Base-by-base conservation (phyloP, 257 asterid species). In the Lycium barbarum region DNA sequence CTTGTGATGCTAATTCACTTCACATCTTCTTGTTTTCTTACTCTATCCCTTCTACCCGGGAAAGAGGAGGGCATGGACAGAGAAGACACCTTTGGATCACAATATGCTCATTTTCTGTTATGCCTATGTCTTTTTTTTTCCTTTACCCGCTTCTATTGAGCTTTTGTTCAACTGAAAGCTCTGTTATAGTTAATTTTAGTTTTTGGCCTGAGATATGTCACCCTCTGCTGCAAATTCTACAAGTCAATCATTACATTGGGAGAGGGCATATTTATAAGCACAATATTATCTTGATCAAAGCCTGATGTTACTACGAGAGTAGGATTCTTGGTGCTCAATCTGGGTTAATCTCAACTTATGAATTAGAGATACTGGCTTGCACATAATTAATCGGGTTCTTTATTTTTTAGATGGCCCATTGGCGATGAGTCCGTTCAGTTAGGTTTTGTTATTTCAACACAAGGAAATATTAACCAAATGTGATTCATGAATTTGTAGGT, bases 191-290 rank as follows among this genome's bases (percentile, higher is more conserved):
- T 14, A 13, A 55, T 55, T 54, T 54, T 54, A 2, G 12, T 53
- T 9, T 54, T 54, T 54, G 59, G 18, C 59, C 54, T 49, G 54
- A 49, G 2, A 55, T 55, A 55, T 55, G 57, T 22, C 35, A n/a
- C 55, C 33, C 33, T 84, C 26, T 59, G 33, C 6, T 84, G 49
- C 51, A 20, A 71, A 20, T 33, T 26, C 10, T 1, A 38, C 22
- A 84, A 83, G 35, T 85, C n/a, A 81, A 63, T 53, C 68, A 79
- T 20, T 26, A 78, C 33, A 83, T 87, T 85, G 88, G 88, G 62
- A 86, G 85, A 71, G 84, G 81, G 73, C 88, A 89, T 66, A 85
- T 89, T 47, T 89, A 88, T 82, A 89, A 89, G 55, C 88, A 88
- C 36, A 89, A 88, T 58, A 86, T 88, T 26, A 26, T 26, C 33